Conservation (phyloP, 495 filamentous ascomycete genomes). For the Haplographium delicatum region DNA sequence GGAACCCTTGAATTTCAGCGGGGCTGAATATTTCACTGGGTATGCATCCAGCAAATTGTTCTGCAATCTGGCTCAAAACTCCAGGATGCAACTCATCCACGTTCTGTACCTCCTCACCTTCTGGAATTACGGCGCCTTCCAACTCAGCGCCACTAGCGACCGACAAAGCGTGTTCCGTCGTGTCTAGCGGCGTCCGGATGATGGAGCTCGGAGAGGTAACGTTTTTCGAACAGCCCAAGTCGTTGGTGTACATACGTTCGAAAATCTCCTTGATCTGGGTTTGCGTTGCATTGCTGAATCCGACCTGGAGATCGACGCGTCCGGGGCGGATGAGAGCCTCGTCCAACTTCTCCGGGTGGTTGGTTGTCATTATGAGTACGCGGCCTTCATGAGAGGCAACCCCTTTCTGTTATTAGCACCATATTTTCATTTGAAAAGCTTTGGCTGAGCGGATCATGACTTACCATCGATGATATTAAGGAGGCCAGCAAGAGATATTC, state of each 20-base stretch:
- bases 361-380: constrained; percentile 81
- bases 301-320: constrained; percentile 67
- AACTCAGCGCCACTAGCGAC: neutral
- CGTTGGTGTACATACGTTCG: constrained; percentile 60
- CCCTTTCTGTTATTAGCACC: constrained; percentile 8
- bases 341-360: constrained; percentile 69
- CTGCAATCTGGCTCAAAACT: constrained; percentile 37
- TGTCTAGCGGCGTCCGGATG: neutral
- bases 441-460: neutral
- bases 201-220: neutral
- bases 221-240: constrained; percentile 18
- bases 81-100: constrained; percentile 16
- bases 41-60: constrained; percentile 40
- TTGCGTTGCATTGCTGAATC: constrained; percentile 60
- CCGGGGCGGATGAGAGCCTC: constrained; percentile 71
- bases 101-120: neutral
- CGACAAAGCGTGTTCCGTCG: neutral
- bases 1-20: constrained; percentile 66
- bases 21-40: constrained; percentile 51
- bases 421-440: neutral
- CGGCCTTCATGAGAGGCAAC: constrained; percentile 77
- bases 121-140: neutral
- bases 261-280: constrained; percentile 64
- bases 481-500: constrained; percentile 67
- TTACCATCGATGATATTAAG: constrained; percentile 77